Evolutionary conservation across 352 stramenopile species (phyloP), one percentile per base, ranked within the genome.

Genomic region (Pythium oligandrum): DNA sequence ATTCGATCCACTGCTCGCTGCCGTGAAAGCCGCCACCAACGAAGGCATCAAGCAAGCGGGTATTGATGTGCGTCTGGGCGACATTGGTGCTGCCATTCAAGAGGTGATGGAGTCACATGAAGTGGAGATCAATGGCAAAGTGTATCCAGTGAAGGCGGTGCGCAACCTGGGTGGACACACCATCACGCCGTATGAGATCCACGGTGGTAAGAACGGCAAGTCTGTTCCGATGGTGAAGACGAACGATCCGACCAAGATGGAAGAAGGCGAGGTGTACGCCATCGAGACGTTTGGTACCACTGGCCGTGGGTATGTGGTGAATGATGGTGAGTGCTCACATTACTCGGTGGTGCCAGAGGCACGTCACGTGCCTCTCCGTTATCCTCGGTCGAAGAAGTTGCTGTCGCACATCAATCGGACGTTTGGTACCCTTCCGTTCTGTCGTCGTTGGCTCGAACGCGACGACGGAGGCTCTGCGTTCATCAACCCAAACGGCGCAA

Each of bases 391-490:
- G 9, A 98, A 98, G 66, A 96, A 98, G 69, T 70, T 99, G 40
- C 74, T 99, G 40, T 71, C 63, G 26, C 97, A 99, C 70, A 98
- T 99, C 62, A 98, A 98, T 61, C 97, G 98, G 61, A 99, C 97
- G 8, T 99, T 99, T 71, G 96, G 95, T 12, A 99, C 97, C 6
- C 81, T 99, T 39, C 92, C 97, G 10, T 99, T 99, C 77, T 99
- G 97, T 70, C 82, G 90, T 48, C 78, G 97, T 59, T 99, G 95
- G 94, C 77, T 99, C 26, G 96, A 99, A 64, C 83, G 96, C 26
- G 83, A 97, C n/a, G 97, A 99, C 73, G 96, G 97, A 39, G 97
- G 97, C 34, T 99, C 95, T 32, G 70, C 75, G n/a, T 81, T 75
- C 6, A 75, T 97, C 54, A 96, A 98, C 68, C 83, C 86, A 1